Evolutionary conservation across 805 yeast genomes (phyloP).

Genomic region (Saccharomycopsis capsularis): DNA sequence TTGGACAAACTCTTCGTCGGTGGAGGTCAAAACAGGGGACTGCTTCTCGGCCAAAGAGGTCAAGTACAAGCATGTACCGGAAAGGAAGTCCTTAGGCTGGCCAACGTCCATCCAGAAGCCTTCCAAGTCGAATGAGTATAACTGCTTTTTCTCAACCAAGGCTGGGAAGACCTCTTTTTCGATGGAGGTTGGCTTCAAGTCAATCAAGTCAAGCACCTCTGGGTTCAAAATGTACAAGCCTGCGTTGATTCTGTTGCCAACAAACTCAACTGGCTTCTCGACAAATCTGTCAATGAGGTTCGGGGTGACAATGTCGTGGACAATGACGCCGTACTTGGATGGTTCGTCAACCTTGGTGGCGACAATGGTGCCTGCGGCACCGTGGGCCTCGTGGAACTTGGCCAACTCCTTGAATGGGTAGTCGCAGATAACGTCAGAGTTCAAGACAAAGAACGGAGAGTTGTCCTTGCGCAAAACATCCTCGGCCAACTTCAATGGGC

Average conservation of each 20-base stretch:
- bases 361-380: constrained; percentile 97
- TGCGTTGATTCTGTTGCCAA: constrained; percentile 99
- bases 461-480: constrained; percentile 87
- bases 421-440: constrained; percentile 98
- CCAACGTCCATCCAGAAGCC: constrained; percentile 99
- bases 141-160: constrained; percentile 79
- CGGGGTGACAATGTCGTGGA: constrained; percentile 90
- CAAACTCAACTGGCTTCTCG: constrained; percentile 98
- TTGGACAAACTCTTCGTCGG: constrained; percentile 62
- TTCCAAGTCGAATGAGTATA: constrained; percentile 94
- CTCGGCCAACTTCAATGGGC: constrained; percentile 97
- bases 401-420: constrained; percentile 94
- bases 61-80: constrained; percentile 91
- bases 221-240: constrained; percentile 99
- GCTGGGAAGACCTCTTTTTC: constrained; percentile 99
- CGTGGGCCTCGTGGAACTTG: constrained; percentile 89
- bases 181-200: constrained; percentile 96
- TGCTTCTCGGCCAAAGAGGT: constrained; percentile 76
- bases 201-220: constrained; percentile 90
- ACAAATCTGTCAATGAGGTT: constrained; percentile 97
- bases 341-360: constrained; percentile 99
- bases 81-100: constrained; percentile 98
- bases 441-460: constrained; percentile 93
- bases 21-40: constrained; percentile 58
- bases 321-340: constrained; percentile 98